Percentiles rank a stretch among this genome's conserved stretches.
These are phyloP conservation scores for Rhododendron kiyosumense DNA, from an alignment of 148 eudicot species.

Conservation along the genomic window DNA sequence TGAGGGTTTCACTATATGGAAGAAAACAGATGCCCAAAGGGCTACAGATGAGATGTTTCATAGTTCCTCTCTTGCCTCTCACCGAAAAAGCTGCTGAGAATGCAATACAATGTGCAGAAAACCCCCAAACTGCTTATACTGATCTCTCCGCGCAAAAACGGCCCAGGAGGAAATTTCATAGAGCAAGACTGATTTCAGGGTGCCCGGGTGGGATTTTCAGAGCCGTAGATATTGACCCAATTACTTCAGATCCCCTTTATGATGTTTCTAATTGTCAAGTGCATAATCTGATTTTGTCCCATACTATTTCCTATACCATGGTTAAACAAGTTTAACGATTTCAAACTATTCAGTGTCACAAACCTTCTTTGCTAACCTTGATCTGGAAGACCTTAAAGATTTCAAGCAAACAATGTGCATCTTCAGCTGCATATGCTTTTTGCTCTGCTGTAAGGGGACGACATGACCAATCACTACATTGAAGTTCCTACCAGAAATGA, in stretches of 20 bases:
- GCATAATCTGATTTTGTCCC: background rate
- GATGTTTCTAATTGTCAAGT: background rate
- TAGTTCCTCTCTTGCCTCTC: background rate
- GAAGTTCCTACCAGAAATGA: slow-evolving; percentile 63
- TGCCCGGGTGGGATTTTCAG: background rate
- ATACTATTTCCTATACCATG: background rate
- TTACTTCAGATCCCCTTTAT: background rate
- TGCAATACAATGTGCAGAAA: background rate
- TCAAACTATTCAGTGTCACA: slow-evolving; percentile 21
- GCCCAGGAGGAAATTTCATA: background rate
- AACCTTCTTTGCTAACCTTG: slow-evolving; percentile 67
- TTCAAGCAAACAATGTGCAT: slow-evolving; percentile 82
- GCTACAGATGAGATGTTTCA: background rate
- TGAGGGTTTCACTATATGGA: background rate
- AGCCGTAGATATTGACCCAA: background rate
- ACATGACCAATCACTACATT: slow-evolving; percentile 97
- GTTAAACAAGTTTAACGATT: background rate
- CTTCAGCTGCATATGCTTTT: slow-evolving; percentile 81
- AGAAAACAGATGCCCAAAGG: background rate
- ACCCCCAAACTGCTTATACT: background rate
- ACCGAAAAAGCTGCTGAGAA: background rate
- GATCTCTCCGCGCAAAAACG: background rate
- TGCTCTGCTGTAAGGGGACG: slow-evolving; percentile 95
- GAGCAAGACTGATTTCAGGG: background rate
- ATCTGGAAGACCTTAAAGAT: slow-evolving; percentile 63